Evolutionary conservation across 2,329 filamentous ascomycete species (phyloP), one percentile per base, ranked within the genome.

Genomic region (Zopfia rhizophila): DNA sequence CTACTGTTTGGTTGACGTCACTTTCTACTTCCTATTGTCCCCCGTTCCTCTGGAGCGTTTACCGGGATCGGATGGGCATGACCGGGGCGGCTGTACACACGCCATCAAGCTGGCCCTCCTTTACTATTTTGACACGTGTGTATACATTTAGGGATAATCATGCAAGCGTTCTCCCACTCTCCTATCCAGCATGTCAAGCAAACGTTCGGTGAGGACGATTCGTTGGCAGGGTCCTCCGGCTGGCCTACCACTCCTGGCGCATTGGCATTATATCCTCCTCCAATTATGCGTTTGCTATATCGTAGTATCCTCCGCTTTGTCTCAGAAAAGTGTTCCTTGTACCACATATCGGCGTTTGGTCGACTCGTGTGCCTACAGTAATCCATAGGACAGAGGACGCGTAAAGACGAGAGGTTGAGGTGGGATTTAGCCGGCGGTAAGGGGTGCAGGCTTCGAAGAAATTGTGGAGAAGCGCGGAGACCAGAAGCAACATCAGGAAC

Each of bases 91-190:
- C n/a, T n/a, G n/a, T n/a, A n/a, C n/a, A n/a, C n/a, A n/a, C n/a
- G n/a, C n/a, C n/a, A n/a, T n/a, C n/a, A n/a, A n/a, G n/a, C n/a
- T n/a, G n/a, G n/a, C n/a, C n/a, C n/a, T n/a, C n/a, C n/a, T n/a
- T n/a, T n/a, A n/a, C 40, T 50, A 52, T 51, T 56, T 53, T 37
- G 57, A 64, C 59, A 60, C 56, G 56, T 60, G 61, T 52, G 53
- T 60, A 61, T 48, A 49, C 58, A 41, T 16, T 48, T 45, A 40
- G 28, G 48, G 32, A 48, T 32, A 22, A 46, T 42, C 38, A 51
- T 49, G 48, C 49, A 38, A 12, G 28, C 38, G 16, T 19, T 19
- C 54, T 45, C 23, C 53, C 50, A 49, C 55, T 58, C 47, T 42
- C 27, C 47, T 39, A 16, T 33, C 29, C 16, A 35, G 14, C 22